Percentiles rank a stretch among this genome's conserved stretches.
Evolutionary conservation across 305 asterid genomes (phyloP).

Genomic region (Solanum hybrid): DNA sequence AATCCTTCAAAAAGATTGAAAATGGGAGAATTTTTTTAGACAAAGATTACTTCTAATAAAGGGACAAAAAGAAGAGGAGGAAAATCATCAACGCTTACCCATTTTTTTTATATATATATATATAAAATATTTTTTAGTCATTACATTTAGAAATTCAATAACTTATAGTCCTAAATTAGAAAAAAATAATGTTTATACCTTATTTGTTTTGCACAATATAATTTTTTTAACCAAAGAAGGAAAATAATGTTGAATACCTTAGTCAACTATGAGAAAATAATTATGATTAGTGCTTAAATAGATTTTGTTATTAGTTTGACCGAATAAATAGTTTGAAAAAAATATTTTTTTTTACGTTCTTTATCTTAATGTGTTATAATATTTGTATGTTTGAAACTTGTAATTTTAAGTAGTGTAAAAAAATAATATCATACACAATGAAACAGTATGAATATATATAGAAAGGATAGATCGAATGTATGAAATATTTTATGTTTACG

Average conservation of each 20-base stretch:
- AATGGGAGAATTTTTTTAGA: background rate
- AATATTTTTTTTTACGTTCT: rapidly evolving
- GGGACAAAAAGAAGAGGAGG: background rate
- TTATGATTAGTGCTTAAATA: background rate
- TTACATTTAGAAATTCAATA: background rate
- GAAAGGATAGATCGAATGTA: background rate
- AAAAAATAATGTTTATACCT: background rate
- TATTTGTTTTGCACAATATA: background rate
- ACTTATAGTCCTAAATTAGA: background rate
- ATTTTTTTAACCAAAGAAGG: background rate
- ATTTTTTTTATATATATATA: background rate
- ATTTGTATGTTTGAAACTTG: background rate
- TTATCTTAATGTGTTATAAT: background rate
- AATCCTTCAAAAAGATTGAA: background rate
- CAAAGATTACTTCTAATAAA: background rate
- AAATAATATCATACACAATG: background rate
- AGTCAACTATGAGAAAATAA: background rate
- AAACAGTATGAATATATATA: background rate
- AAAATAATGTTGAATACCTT: background rate
- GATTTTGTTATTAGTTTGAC: background rate
- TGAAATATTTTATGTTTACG: background rate
- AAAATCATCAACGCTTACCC: background rate
- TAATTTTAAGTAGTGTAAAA: background rate
- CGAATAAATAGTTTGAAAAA: background rate
- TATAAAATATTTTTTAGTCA: background rate